A percentile compares a stretch with the other conserved stretches of the same genome.
phyloP scores from a whole-genome alignment of 2,329 filamentous ascomycete genomes.

The Colletotrichum sp. region DNA sequence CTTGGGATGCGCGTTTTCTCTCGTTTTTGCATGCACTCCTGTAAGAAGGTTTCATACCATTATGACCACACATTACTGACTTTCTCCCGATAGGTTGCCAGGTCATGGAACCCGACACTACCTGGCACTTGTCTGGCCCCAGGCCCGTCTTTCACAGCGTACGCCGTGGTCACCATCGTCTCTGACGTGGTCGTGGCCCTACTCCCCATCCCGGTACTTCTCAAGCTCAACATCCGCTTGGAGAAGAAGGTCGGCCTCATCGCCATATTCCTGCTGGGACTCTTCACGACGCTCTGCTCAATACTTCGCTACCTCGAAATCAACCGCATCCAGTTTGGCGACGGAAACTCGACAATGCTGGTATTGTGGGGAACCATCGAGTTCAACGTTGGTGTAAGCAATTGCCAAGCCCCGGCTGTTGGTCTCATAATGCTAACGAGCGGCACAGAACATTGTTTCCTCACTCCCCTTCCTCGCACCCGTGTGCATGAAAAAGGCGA shows the following conservation, averaged over 20 bases:
- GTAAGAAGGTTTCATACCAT: constrained; percentile 30
- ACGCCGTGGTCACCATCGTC: constrained; percentile 56
- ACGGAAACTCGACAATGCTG: constrained; percentile 61
- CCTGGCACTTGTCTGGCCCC: constrained; percentile 49
- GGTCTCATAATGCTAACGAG: neutral
- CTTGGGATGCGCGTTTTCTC: constrained; percentile 50
- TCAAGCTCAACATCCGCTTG: constrained; percentile 51
- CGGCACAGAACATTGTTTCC: constrained; percentile 48
- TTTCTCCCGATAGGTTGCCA: constrained; percentile 33
- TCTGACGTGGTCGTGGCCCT: constrained; percentile 55
- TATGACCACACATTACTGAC: neutral
- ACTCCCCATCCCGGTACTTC: constrained; percentile 54
- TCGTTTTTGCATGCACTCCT: constrained; percentile 56
- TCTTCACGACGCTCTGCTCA: constrained; percentile 61
- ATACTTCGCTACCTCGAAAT: constrained; percentile 58
- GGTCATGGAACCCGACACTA: constrained; percentile 48
- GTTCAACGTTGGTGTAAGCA: constrained; percentile 60
- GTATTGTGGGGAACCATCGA: constrained; percentile 63
- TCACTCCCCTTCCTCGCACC: constrained; percentile 51
- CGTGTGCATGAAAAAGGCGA: constrained; percentile 46
- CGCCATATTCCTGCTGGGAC: constrained; percentile 55
- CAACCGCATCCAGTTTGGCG: constrained; percentile 50
- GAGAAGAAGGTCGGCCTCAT: constrained; percentile 57
- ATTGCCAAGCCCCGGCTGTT: neutral
- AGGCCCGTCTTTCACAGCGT: constrained; percentile 54